These are phyloP conservation scores for Kalmusia sp. DNA, from an alignment of 2,329 filamentous ascomycete genomes.

Conservation along the genomic window DNA sequence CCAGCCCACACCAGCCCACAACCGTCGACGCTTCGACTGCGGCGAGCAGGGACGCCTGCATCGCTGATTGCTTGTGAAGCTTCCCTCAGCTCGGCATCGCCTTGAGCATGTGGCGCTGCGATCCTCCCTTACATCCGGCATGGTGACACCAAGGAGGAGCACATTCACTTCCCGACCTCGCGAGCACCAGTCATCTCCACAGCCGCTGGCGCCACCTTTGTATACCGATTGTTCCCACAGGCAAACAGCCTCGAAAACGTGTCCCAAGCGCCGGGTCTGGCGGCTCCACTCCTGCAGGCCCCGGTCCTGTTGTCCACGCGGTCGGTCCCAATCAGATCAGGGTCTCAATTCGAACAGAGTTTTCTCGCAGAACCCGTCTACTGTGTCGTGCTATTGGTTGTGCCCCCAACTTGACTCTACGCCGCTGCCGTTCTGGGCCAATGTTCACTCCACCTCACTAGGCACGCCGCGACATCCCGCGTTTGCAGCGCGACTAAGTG, in stretches of 20 bases:
- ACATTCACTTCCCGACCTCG: neutral
- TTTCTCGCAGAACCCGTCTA: neutral
- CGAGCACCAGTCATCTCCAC: neutral
- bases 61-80: constrained; percentile 8
- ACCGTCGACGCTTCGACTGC: constrained; percentile 74
- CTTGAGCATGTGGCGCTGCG: neutral
- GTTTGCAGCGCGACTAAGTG: neutral
- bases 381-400: neutral
- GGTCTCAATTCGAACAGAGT: neutral
- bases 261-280: neutral
- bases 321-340: neutral
- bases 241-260: neutral
- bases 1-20: constrained; percentile 73
- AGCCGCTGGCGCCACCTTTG: neutral
- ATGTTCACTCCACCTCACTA: neutral
- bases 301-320: neutral
- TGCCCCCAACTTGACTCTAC: no score
- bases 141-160: neutral
- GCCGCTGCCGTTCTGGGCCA: neutral
- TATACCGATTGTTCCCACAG: neutral
- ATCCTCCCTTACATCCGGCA: neutral
- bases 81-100: constrained; percentile 1
- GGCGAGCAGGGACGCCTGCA: constrained; percentile 46
- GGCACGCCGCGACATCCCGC: no score
- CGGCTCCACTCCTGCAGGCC: neutral